Percentiles rank a stretch among this genome's conserved stretches.
Conservation (phyloP, 2,329 filamentous ascomycete genomes). For the Colletotrichum cereale region DNA sequence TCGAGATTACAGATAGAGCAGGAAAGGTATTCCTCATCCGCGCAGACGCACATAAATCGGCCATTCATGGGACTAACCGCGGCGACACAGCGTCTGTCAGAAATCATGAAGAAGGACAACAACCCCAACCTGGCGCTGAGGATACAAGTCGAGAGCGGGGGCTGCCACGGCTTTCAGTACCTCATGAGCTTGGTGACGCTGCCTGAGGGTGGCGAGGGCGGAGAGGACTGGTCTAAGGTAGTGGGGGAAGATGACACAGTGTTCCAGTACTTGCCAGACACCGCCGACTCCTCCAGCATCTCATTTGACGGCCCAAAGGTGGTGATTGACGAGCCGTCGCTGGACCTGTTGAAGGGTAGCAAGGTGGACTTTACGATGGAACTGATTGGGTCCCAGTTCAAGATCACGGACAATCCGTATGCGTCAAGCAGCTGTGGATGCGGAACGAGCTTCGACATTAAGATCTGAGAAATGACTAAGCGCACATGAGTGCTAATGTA, state of each 20-base stretch:
- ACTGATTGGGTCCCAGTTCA: conserved; percentile 90
- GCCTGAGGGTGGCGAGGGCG: conserved; percentile 52
- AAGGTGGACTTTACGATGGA: conserved; percentile 98
- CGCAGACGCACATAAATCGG: not conserved
- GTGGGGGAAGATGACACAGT: conserved; percentile 85
- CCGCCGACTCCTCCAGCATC: conserved; percentile 47
- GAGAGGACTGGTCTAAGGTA: conserved; percentile 50
- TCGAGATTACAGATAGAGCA: conserved; percentile 88
- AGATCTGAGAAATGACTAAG: conserved; percentile 59
- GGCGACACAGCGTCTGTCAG: conserved; percentile 72
- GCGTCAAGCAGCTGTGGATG: conserved; percentile 97
- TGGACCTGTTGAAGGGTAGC: conserved; percentile 91
- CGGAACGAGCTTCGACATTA: conserved; percentile 97
- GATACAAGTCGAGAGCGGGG: conserved; percentile 91
- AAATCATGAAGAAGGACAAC: conserved; percentile 78
- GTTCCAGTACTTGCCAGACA: conserved; percentile 76
- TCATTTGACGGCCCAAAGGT: conserved; percentile 73
- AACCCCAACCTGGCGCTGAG: conserved; percentile 90
- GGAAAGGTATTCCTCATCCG: conserved; percentile 69
- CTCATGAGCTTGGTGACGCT: conserved; percentile 86
- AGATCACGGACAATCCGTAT: conserved; percentile 92
- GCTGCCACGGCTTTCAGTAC: conserved; percentile 98
- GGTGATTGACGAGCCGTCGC: conserved; percentile 86
- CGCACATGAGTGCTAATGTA: not conserved
- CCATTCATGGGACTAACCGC: conserved; percentile 23